phyloP scores from a whole-genome alignment of 1,284 basidiomycete species.

The Cutaneotrichosporon cutaneum region DNA sequence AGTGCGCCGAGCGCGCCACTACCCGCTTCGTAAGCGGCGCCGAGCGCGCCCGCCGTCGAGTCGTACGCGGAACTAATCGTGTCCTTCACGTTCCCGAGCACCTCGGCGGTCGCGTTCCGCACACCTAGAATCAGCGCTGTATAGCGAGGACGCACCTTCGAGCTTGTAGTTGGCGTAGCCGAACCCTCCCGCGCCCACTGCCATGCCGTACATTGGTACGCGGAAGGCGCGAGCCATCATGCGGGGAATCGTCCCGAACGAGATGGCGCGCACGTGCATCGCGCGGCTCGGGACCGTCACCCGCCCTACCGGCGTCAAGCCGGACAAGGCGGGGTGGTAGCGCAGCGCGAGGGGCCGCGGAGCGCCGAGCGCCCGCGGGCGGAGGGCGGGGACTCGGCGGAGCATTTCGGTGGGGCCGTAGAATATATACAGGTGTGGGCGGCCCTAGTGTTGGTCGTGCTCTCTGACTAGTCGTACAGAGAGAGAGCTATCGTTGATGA shows the following conservation, averaged over 20 bases:
- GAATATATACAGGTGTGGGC: not conserved
- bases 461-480: not conserved
- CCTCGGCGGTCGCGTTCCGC: slow-evolving; percentile 45
- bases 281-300: slow-evolving; percentile 26
- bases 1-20: slow-evolving; percentile 26
- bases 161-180: slow-evolving; percentile 92
- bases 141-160: slow-evolving; percentile 64
- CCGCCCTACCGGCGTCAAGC: not conserved
- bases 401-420: slow-evolving; percentile 11
- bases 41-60: slow-evolving; percentile 34
- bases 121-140: slow-evolving; percentile 30
- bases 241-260: slow-evolving; percentile 76
- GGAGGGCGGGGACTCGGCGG: slow-evolving; percentile 21
- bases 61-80: slow-evolving; percentile 44
- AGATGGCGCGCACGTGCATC: slow-evolving; percentile 68
- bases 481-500: not conserved
- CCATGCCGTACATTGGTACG: slow-evolving; percentile 78
- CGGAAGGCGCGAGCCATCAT: slow-evolving; percentile 79
- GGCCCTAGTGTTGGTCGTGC: not conserved
- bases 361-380: slow-evolving; percentile 15
- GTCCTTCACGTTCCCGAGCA: slow-evolving; percentile 38
- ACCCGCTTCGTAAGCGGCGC: slow-evolving; percentile 31
- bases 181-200: slow-evolving; percentile 81
- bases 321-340: not conserved
- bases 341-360: not conserved